phyloP scores from a whole-genome alignment of 1,139 yeast species.

The Nakaseomyces delphensis region DNA sequence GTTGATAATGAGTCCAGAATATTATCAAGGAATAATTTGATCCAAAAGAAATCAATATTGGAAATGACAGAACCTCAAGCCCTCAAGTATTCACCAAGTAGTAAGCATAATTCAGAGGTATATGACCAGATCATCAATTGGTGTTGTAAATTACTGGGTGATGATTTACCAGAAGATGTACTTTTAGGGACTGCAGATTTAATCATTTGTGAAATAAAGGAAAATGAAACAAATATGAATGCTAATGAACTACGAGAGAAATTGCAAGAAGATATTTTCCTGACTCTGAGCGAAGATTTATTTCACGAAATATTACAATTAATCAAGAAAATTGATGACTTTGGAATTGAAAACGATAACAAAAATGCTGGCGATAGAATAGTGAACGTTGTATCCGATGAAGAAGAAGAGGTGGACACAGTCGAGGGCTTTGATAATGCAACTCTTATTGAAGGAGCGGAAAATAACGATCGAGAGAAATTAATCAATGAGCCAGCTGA shows the following conservation, averaged over 20 bases:
- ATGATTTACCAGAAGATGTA: conserved; percentile 50
- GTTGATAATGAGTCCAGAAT: conserved; percentile 11
- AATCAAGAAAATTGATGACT: conserved; percentile 47
- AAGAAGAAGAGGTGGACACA: conserved; percentile 33
- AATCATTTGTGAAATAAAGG: conserved; percentile 49
- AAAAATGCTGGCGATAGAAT: conserved; percentile 27
- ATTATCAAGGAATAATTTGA: conserved; percentile 7
- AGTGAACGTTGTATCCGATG: not conserved
- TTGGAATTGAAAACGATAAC: conserved; percentile 34
- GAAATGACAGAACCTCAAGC: conserved; percentile 33
- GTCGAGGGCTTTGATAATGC: conserved; percentile 18
- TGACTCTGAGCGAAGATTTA: conserved; percentile 35
- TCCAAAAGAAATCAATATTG: conserved; percentile 26
- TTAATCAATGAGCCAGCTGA: not conserved
- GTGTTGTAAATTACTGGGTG: conserved; percentile 41
- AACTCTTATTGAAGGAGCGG: conserved; percentile 11
- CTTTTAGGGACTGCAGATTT: conserved; percentile 56
- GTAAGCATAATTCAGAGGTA: conserved; percentile 36
- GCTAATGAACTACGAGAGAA: conserved; percentile 30
- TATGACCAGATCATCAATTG: conserved; percentile 43
- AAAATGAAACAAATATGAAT: conserved; percentile 34
- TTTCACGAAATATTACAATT: conserved; percentile 42
- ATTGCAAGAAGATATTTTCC: conserved; percentile 43
- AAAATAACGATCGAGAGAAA: not conserved
- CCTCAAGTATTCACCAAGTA: conserved; percentile 45